Conservation (phyloP, 2,329 filamentous ascomycete genomes). For the Alternaria triticimaculans region DNA sequence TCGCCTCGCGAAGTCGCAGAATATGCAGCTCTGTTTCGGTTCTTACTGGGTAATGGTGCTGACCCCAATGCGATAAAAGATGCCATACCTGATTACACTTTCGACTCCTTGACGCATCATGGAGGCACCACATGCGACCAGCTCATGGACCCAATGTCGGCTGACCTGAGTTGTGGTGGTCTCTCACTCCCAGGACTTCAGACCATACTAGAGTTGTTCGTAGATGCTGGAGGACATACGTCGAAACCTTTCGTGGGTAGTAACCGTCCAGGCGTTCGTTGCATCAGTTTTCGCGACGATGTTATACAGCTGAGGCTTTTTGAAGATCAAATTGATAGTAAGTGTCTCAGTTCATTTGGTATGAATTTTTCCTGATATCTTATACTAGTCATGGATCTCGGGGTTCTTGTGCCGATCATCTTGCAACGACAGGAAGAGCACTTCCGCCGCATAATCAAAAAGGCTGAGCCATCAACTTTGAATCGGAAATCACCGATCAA, state of each 20-base stretch:
- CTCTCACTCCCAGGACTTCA: neutral
- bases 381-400: neutral
- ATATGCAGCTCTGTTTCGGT: neutral
- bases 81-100: accelerated
- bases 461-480: neutral
- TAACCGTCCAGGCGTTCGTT: accelerated
- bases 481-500: neutral
- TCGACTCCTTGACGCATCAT: accelerated
- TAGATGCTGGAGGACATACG: neutral
- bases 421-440: neutral
- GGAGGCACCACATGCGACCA: neutral
- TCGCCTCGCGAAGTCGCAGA: too few species aligned
- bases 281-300: accelerated
- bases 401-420: neutral
- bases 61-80: neutral
- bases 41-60: neutral
- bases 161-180: too few species aligned
- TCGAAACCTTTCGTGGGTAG: neutral
- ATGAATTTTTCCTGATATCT: accelerated
- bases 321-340: neutral
- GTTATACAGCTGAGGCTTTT: accelerated
- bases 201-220: neutral
- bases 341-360: accelerated
- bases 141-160: neutral
- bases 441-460: neutral